Conservation (phyloP, 495 filamentous ascomycete genomes). For the Neurospora intermedia region DNA sequence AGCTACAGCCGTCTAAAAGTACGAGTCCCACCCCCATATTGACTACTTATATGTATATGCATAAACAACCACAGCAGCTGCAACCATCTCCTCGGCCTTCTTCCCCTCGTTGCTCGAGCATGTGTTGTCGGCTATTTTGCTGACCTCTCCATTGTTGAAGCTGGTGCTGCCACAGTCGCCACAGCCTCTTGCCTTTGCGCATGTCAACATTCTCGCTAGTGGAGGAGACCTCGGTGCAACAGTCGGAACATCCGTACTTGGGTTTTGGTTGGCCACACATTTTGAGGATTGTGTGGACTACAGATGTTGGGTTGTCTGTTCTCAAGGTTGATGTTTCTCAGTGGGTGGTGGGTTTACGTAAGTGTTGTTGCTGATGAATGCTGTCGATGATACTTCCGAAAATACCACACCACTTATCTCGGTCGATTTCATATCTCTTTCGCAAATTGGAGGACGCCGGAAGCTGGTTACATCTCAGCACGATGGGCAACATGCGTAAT, state of each 20-base stretch:
- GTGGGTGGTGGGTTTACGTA: background rate
- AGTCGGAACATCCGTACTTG: background rate
- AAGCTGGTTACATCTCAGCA: background rate
- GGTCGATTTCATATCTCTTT: background rate
- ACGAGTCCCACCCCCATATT: background rate
- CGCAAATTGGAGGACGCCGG: background rate
- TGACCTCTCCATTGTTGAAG: background rate
- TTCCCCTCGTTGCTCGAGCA: background rate
- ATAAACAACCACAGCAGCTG: background rate
- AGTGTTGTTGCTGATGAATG: background rate
- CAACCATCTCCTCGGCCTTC: background rate
- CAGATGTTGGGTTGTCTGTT: background rate
- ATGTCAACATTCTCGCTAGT: background rate
- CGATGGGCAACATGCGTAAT: background rate
- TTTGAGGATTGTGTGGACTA: background rate
- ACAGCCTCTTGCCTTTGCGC: background rate
- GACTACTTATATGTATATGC: background rate
- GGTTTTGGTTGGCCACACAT: background rate
- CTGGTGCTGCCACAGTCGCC: background rate
- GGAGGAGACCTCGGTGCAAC: background rate
- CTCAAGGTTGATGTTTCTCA: background rate
- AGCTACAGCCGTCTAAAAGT: background rate
- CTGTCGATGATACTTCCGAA: no score
- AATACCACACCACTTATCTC: no score
- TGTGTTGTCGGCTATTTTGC: background rate